Evolutionary conservation across 441 rosid genomes (phyloP).

Genomic region (Corymbia citriodora): DNA sequence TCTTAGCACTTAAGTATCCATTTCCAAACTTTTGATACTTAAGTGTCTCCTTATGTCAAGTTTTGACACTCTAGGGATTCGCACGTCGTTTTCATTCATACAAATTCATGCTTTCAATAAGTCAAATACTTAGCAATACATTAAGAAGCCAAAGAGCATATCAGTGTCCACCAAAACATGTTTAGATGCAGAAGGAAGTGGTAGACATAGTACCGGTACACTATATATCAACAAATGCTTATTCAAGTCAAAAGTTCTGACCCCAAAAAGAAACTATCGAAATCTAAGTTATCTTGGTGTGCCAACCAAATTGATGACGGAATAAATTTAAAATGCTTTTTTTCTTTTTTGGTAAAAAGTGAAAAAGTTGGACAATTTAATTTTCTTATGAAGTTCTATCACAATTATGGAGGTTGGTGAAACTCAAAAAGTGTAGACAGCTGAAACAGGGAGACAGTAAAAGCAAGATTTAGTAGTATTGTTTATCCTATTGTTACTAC

Average conservation of each 20-base stretch:
- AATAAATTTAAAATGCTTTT: not conserved
- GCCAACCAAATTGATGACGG: not conserved
- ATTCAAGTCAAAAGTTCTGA: not conserved
- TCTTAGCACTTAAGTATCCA: too few species aligned
- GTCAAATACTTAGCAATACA: too few species aligned
- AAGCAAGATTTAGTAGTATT: accelerated
- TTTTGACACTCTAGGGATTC: too few species aligned
- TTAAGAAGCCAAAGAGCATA: too few species aligned
- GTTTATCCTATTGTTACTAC: accelerated
- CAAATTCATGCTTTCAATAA: too few species aligned
- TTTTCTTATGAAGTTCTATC: not conserved
- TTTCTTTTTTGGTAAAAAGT: too few species aligned
- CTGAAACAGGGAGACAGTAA: accelerated
- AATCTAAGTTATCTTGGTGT: not conserved
- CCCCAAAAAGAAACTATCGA: accelerated
- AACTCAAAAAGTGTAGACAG: not conserved
- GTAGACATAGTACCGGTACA: not conserved
- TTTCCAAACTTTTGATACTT: too few species aligned
- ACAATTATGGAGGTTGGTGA: accelerated
- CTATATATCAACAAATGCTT: not conserved
- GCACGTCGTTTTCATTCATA: too few species aligned
- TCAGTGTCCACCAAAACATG: too few species aligned
- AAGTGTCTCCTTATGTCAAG: too few species aligned
- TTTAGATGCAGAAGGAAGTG: not conserved
- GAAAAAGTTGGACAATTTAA: too few species aligned